Percentiles rank a stretch among this genome's conserved stretches.
Conservation (phyloP, 106 monocot species). For the Vanilla planifolia region DNA sequence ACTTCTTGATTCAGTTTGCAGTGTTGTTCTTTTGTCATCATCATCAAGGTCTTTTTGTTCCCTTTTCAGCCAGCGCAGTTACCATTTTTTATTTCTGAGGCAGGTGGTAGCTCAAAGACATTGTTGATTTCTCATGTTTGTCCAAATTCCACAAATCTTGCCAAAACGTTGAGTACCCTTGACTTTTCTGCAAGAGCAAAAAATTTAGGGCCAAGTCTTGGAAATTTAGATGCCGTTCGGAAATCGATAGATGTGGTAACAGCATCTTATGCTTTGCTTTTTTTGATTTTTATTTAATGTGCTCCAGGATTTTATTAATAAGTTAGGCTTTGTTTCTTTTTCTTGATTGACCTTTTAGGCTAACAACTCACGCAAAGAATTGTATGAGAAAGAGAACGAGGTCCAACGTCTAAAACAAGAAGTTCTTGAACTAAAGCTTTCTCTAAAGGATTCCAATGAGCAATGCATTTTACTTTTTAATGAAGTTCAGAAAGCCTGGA, state of each 20-base stretch:
- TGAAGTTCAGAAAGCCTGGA: conserved; percentile 99
- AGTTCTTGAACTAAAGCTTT: conserved; percentile 43
- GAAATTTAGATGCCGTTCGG: conserved; percentile 92
- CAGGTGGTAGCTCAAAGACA: conserved; percentile 85
- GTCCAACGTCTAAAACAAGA: conserved; percentile 53
- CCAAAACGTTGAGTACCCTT: conserved; percentile 60
- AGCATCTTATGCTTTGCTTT: not conserved
- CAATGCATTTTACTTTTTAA: conserved; percentile 87
- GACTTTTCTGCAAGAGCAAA: conserved; percentile 83
- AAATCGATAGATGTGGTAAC: conserved; percentile 96
- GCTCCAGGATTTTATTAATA: not conserved
- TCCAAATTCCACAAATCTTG: conserved; percentile 63
- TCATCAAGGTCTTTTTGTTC: not conserved
- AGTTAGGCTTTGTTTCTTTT: conserved; percentile 1
- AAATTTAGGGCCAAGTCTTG: conserved; percentile 83
- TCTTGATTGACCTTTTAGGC: conserved; percentile 45
- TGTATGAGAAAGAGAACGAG: conserved; percentile 93
- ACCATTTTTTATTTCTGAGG: conserved; percentile 1
- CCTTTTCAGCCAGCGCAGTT: not conserved
- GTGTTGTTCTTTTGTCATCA: conserved; percentile 2
- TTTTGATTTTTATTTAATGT: not conserved
- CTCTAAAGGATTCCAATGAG: conserved; percentile 83
- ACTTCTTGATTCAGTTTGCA: too few species aligned
- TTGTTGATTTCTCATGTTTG: conserved; percentile 78
- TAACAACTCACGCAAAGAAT: conserved; percentile 81